A percentile compares a stretch with the other conserved stretches of the same genome.
Evolutionary conservation across 2,329 filamentous ascomycete genomes (phyloP).

Genomic region (Pseudocercospora fuligena): DNA sequence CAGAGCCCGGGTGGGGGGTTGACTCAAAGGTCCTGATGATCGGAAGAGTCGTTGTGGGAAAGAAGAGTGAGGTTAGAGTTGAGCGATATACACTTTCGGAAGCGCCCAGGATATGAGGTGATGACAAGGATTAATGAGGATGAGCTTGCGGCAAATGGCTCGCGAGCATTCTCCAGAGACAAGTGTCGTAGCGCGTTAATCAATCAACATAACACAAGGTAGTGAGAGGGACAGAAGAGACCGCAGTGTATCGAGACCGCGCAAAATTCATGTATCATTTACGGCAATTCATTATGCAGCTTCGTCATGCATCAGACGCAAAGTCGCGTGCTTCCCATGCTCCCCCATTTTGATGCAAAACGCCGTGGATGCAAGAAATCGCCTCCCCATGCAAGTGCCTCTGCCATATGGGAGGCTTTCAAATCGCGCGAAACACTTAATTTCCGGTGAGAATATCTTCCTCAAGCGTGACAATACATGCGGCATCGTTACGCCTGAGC

Average conservation of each 20-base stretch:
- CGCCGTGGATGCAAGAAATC: neutral
- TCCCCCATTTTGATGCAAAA: neutral
- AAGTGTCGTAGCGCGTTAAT: neutral
- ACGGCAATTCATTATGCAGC: neutral
- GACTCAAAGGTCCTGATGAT: too few relatives aligned
- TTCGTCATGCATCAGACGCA: neutral
- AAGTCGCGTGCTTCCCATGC: neutral
- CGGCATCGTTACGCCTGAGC: neutral
- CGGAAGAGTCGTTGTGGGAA: too few relatives aligned
- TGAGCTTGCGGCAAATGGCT: neutral
- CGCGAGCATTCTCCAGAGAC: too few relatives aligned
- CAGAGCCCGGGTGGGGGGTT: too few relatives aligned
- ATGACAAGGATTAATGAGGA: neutral
- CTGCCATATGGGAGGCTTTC: neutral
- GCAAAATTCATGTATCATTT: neutral
- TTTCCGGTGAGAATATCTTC: neutral
- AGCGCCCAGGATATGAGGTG: neutral
- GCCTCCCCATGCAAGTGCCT: neutral
- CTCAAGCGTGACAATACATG: neutral
- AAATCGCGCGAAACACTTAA: neutral
- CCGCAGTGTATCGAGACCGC: neutral
- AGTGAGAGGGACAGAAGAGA: neutral
- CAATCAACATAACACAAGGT: neutral
- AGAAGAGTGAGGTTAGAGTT: too few relatives aligned
- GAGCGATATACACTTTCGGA: neutral